Base-by-base conservation (phyloP, 345 rosid genomes). In the Lumnitzera littorea region DNA sequence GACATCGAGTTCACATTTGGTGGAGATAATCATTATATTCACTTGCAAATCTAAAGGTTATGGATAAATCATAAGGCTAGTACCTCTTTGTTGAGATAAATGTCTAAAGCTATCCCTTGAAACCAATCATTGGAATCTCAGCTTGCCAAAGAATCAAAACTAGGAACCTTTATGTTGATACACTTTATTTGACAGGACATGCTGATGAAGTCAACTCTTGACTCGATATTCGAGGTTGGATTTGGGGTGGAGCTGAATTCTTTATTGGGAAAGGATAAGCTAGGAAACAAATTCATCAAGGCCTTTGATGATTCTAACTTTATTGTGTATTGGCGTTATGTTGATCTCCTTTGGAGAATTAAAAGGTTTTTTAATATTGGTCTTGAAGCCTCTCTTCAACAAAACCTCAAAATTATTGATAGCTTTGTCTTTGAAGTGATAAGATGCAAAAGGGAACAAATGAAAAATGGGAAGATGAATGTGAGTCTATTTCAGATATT, bases 291-390 rank as follows among this genome's bases (percentile, higher is more conserved):
- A 29, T 76, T 79, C 51, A 58, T 66, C 16, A 68, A 61, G 50
- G 80, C 80, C 20, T 73, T 79, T 57, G 80, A 79, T 68, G 80
- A 76, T 46, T 65, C 78, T 10, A 76, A 73, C 51, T 57, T 17
- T 2, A 61, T 73, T 16, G 63, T 61, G 13, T 76, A 43, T 55
- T 57, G 76, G 74, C 55, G 80, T 50, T 79, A 67, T 58, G 76
- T 63, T 51, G 78, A 73, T 58, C 23, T 46, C 12, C 59, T 70
- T 2, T 76, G 78, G 80, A 66, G 65, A 60, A 15, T 79, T 48
- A 73, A 72, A 60, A 70, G 71, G 65, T 67, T 61, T 63, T 68
- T 79, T 23, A 75, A 70, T 46, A 20, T 79, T 53, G 78, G 83
- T 15, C 59, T 16, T 53, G 83, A 79, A 65, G 76, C 72, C 53